Evolutionary conservation across 495 filamentous ascomycete genomes (phyloP).

Genomic region (Penicillium verhagenii): DNA sequence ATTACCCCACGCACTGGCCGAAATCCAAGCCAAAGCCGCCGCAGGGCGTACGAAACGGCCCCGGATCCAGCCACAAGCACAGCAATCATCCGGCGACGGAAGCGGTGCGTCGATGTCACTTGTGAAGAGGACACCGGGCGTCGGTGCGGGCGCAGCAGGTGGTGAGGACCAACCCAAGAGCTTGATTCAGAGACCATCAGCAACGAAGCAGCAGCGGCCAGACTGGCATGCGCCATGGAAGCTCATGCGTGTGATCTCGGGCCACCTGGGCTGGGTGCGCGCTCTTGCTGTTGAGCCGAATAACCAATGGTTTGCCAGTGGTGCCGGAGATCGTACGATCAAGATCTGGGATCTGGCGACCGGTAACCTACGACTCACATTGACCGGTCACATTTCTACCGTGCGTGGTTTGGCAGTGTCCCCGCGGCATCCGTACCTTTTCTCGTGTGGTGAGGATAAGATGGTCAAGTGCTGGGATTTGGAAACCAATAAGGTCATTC

Average conservation of each 20-base stretch:
- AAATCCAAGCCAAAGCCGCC: slow-evolving; percentile 72
- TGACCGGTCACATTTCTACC: slow-evolving; percentile 96
- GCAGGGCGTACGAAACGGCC: slow-evolving; percentile 58
- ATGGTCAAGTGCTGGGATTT: slow-evolving; percentile 99
- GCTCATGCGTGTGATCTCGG: slow-evolving; percentile 95
- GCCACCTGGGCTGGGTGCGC: slow-evolving; percentile 95
- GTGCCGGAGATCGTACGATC: slow-evolving; percentile 93
- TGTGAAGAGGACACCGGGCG: slow-evolving; percentile 35
- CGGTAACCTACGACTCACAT: slow-evolving; percentile 75
- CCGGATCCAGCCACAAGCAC: slow-evolving; percentile 35
- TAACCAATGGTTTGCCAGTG: slow-evolving; percentile 97
- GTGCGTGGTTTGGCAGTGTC: slow-evolving; percentile 92
- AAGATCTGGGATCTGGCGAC: slow-evolving; percentile 98
- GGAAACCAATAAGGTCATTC: slow-evolving; percentile 97
- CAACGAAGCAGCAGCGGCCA: slow-evolving; percentile 71
- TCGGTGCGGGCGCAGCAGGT: slow-evolving; percentile 30
- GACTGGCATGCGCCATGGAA: slow-evolving; percentile 99
- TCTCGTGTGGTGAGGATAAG: slow-evolving; percentile 98
- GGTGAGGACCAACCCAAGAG: slow-evolving; percentile 50
- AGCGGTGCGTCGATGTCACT: slow-evolving; percentile 46
- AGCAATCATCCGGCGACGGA: slow-evolving; percentile 25
- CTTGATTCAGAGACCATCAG: slow-evolving; percentile 64
- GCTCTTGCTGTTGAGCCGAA: slow-evolving; percentile 88
- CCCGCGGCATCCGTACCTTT: slow-evolving; percentile 92
- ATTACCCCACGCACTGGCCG: slow-evolving; percentile 80